Base-by-base conservation (phyloP, 345 rosid species). In the Moricandia arvensis region DNA sequence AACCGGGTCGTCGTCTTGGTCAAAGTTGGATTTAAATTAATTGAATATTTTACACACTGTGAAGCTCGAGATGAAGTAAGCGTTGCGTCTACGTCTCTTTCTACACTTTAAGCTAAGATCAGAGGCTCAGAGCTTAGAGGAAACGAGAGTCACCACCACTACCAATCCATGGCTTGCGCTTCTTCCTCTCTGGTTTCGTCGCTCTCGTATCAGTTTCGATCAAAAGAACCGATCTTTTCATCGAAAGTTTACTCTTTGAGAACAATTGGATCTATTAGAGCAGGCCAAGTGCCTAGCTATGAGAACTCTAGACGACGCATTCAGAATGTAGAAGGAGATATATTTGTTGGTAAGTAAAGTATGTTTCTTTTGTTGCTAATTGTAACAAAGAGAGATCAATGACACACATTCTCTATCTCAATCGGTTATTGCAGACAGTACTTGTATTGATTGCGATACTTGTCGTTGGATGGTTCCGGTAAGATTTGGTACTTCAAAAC, bases 401-500 rank as follows among this genome's bases (percentile, higher is more conserved):
- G 26, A 63, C 70, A 45, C 4, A 2, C 30, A 12, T 16, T 11
- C 11, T 34, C 9, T 59, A 27, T 35, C n/a, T 41, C 6, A 54
- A 66, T 73, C 11, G 30, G 55, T 59, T 64, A 43, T 68, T 65
- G 82, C 88, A 86, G 90, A 86, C 34, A 81, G 58, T 37, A 80
- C 84, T 10, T 88, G 90, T 84, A 86, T 88, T 51, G 93, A 88
- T 34, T 88, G 93, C 47, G 93, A 85, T 80, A 86, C 93, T 10
- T 88, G 90, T 80, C 90, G 93, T 31, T 88, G 93, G 93, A 88
- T 88, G 93, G 93, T 84, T 72, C 93, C 93, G 75, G 90, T 83
- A 85, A 79, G 61, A 1, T 43, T 62, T 31, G 18, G 10, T 51
- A 18, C 24, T 58, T 41, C 21, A 3, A 9, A 8, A 38, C 26